Evolutionary conservation across 2,329 filamentous ascomycete genomes (phyloP), one percentile per base, ranked within the genome.

Genomic region (Exserohilum rostratum): DNA sequence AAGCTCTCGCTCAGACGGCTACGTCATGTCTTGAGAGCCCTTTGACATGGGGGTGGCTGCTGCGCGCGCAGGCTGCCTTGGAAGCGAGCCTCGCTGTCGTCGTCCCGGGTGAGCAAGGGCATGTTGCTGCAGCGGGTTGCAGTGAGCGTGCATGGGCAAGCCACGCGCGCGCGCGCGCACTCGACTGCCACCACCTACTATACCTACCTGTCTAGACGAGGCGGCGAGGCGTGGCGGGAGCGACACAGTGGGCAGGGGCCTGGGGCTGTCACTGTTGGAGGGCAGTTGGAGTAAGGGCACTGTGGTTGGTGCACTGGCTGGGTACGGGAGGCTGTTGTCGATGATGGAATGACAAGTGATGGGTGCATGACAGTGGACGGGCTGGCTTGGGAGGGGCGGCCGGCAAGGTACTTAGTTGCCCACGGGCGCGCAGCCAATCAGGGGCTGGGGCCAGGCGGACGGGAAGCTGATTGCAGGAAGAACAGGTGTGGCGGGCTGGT

Each of bases 381-480:
- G 22, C 7, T 25, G 22, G 4, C 22, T 10, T 35, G 33, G 33
- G 33, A 35, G n/a, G 49, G 57, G 47, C 29, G 54, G 48, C 43
- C 17, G 44, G 47, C 52, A 46, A 54, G 50, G 52, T 46, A 47
- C 42, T 25, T 25, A 25, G 22, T 44, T 51, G 53, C 50, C 42
- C 22, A 40, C 17, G 33, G 48, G 31, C 38, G 37, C 47, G 55
- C n/a, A 25, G 22, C 46, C 50, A 61, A 53, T 54, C 29, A 46
- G 38, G 40, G 10, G 50, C 31, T 31, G 50, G 40, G 15, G 12
- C 18, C 35, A 37, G 49, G 43, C 37, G 56, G 42, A 48, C 50
- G 43, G 50, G 50, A 47, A 35, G 61, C 50, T 64, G 63, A 58
- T 63, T 61, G 58, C 58, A 58, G 57, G 57, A 60, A 57, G 50